Evolutionary conservation across 805 yeast species (phyloP), one percentile per base, ranked within the genome.

Genomic region (Candida ortonii): DNA sequence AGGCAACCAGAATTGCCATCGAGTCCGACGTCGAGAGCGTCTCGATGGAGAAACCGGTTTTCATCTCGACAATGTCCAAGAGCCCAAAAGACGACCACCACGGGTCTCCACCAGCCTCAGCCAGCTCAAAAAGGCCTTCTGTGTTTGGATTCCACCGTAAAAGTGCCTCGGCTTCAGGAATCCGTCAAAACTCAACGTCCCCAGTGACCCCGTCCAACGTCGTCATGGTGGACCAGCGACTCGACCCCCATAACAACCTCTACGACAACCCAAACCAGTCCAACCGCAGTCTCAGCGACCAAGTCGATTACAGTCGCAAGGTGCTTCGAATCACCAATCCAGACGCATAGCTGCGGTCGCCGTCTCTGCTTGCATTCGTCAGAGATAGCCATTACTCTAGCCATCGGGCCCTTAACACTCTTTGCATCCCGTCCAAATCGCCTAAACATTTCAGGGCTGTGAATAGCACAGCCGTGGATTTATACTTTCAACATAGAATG

Each of bases 161-260:
- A 31, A 27, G 46, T 1, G 17, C 25, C 14, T 33, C 36, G 11
- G 26, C 18, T 12, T 20, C 38, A 12, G 25, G 23, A 12, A 16
- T 14, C 9, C 25, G 30, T 15, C 19, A 42, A 8, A 44, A 9
- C 20, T n/a, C 27, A 7, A 21, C 20, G n/a, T 25, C 36, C 21
- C 33, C 35, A 12, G 25, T 29, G 9, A 16, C 27, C 2, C 36
- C 36, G 9, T 16, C 22, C 21, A 30, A 50, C 11, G 30, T 45
- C 25, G 50, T 52, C 13, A 56, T 59, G 33, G 75, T 75, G n/a
- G 85, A 78, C 55, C 80, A 73, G 47, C 57, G 85, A 25, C 55
- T 79, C 35, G 84, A 79, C 44, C 84, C 84, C 5, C 59, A 65
- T 34, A 68, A 68, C 28, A 64, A 75, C 62, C 67, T 69, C 41